Base-by-base conservation (phyloP, 2,329 filamentous ascomycete genomes). In the Dactylellina drechsleri region DNA sequence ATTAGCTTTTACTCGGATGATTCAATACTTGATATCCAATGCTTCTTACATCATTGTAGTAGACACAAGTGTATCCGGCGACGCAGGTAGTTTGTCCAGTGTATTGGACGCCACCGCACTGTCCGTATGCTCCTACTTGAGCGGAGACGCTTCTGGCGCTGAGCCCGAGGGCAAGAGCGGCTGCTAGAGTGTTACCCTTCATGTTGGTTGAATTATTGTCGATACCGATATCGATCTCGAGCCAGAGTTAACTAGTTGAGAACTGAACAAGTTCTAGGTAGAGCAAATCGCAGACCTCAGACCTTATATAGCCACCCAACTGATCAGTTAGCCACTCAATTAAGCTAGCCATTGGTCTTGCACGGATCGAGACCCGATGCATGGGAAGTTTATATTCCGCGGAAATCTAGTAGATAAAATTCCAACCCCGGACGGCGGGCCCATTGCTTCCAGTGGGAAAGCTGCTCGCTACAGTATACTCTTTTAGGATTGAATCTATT, bases 71-170 rank as follows among this genome's bases (percentile, higher is more conserved):
- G 53, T 83, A 83, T 1, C 84, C 84, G 23, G 81, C 79, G n/a
- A 83, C 80, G 43, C 84, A 85, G 0, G 80, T 82, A 0, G 80
- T 84, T 0, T 78, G 49, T 0, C 83, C 83, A 10, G 77, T 77
- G 77, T 80, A 84, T 47, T 66, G 76, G 12, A 78, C 78, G 15
- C 84, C 84, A 40, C 84, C 84, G 40, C 84, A 85, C 73, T 85
- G 83, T 2, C 75, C 80, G 78, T 81, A 85, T 0, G 82, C 80
- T 5, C 77, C 79, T 45, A 64, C 78, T 72, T 83, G 81, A 4
- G 82, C 83, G 16, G 80, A 60, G 15, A 80, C 80, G 49, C 58
- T 45, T 4, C 66, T 74, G 16, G 57, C 52, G n/a, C 57, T 65
- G 28, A 75, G 64, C 52, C 71, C 71, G 23, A 75, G 57, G 64